phyloP scores from a whole-genome alignment of 2,329 filamentous ascomycete genomes.

The Sarocladiaceae sp. region DNA sequence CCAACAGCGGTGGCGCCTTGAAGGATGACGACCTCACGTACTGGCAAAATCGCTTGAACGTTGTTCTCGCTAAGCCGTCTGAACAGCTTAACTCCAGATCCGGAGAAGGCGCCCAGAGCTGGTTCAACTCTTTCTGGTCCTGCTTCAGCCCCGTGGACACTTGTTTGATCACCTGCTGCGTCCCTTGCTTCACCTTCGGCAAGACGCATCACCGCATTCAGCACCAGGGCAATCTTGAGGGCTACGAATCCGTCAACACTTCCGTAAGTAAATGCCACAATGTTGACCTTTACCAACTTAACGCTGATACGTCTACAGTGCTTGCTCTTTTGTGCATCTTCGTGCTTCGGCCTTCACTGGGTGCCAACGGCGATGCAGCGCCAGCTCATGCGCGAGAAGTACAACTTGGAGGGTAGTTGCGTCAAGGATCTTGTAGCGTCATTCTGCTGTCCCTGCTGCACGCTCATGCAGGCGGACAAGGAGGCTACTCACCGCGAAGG shows the following conservation, averaged over 20 bases:
- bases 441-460: conserved; percentile 40
- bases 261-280: conserved; percentile 27
- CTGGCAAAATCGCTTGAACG: conserved; percentile 38
- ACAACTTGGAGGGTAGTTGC: conserved; percentile 38
- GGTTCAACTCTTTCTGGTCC: conserved; percentile 34
- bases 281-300: neutral
- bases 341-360: conserved; percentile 34
- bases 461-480: conserved; percentile 41
- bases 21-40: conserved; percentile 36
- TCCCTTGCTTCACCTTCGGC: conserved; percentile 42
- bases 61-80: conserved; percentile 33
- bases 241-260: conserved; percentile 41
- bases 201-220: conserved; percentile 40
- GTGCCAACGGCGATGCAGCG: conserved; percentile 39
- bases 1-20: conserved; percentile 22
- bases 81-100: conserved; percentile 38
- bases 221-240: conserved; percentile 32
- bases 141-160: conserved; percentile 38
- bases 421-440: conserved; percentile 33
- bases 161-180: conserved; percentile 38
- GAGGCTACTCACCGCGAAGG: conserved; percentile 33
- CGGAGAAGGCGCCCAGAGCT: conserved; percentile 28
- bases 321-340: conserved; percentile 34
- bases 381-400: conserved; percentile 36
- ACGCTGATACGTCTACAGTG: conserved; percentile 24